These are phyloP conservation scores for Aaosphaeria arxii DNA, from an alignment of 2,329 filamentous ascomycete species.

Conservation along the genomic window DNA sequence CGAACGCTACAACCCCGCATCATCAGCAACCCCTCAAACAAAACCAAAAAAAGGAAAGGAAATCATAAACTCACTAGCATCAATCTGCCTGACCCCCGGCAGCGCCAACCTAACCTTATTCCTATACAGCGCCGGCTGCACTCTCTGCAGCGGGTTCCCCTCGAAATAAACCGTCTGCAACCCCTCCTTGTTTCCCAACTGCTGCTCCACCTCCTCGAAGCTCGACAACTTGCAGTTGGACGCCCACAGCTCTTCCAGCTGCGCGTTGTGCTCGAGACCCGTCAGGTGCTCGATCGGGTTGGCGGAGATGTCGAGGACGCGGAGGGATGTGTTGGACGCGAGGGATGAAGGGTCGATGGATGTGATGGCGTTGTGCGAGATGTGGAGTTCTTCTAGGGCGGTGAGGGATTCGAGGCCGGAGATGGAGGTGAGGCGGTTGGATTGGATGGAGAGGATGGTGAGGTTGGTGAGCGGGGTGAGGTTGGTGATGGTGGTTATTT, in stretches of 20 bases:
- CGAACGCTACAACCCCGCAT: too few species aligned
- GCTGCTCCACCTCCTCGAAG: conserved; percentile 78
- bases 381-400: conserved; percentile 87
- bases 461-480: conserved; percentile 74
- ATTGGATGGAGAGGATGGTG: conserved; percentile 88
- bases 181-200: conserved; percentile 73
- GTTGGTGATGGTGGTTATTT: conserved; percentile 79
- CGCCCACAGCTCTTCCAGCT: conserved; percentile 91
- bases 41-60: too few species aligned
- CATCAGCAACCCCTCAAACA: too few species aligned
- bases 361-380: conserved; percentile 89
- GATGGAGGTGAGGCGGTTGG: conserved; percentile 82
- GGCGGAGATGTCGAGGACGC: conserved; percentile 82
- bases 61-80: conserved; percentile 74
- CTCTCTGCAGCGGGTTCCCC: conserved; percentile 82
- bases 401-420: conserved; percentile 70
- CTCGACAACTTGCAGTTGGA: conserved; percentile 80
- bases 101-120: conserved; percentile 89
- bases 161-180: conserved; percentile 95
- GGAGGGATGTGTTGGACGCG: conserved; percentile 49
- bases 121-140: conserved; percentile 78
- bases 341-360: conserved; percentile 65
- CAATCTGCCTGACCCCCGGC: conserved; percentile 88
- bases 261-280: conserved; percentile 64
- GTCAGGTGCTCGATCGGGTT: conserved; percentile 76